Evolutionary conservation across 805 yeast genomes (phyloP).

Genomic region (Myxozyma udenii): DNA sequence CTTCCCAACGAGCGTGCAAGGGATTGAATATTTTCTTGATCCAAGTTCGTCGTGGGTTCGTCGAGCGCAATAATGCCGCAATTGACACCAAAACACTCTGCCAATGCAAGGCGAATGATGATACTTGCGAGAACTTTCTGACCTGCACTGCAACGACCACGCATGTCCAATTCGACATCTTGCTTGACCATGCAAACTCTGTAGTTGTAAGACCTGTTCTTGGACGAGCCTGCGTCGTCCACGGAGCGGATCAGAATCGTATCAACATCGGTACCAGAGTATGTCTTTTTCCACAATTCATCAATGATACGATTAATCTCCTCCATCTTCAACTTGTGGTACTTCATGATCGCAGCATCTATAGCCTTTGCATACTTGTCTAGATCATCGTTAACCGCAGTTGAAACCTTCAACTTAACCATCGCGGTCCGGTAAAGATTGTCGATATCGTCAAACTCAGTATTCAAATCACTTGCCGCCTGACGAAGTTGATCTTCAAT

Average conservation of each 20-base stretch:
- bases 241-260: conserved; percentile 84
- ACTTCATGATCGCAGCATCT: conserved; percentile 90
- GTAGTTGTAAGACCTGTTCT: conserved; percentile 34
- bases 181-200: conserved; percentile 83
- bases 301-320: conserved; percentile 84
- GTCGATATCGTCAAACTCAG: conserved; percentile 71
- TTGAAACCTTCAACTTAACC: conserved; percentile 70
- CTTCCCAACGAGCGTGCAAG: conserved; percentile 74
- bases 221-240: conserved; percentile 44
- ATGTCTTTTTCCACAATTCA: conserved; percentile 91
- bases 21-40: conserved; percentile 81
- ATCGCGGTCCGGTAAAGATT: conserved; percentile 62
- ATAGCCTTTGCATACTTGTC: conserved; percentile 78
- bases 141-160: conserved; percentile 98
- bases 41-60: conserved; percentile 96
- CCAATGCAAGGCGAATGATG: conserved; percentile 82
- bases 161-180: conserved; percentile 90
- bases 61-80: conserved; percentile 96
- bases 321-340: conserved; percentile 85
- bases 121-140: conserved; percentile 93
- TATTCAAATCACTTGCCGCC: conserved; percentile 55
- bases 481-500: conserved; percentile 64
- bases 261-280: conserved; percentile 93
- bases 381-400: conserved; percentile 75
- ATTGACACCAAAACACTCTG: conserved; percentile 91